Evolutionary conservation across 306 rosid genomes (phyloP).

Genomic region (Quercus aquifolioides): DNA sequence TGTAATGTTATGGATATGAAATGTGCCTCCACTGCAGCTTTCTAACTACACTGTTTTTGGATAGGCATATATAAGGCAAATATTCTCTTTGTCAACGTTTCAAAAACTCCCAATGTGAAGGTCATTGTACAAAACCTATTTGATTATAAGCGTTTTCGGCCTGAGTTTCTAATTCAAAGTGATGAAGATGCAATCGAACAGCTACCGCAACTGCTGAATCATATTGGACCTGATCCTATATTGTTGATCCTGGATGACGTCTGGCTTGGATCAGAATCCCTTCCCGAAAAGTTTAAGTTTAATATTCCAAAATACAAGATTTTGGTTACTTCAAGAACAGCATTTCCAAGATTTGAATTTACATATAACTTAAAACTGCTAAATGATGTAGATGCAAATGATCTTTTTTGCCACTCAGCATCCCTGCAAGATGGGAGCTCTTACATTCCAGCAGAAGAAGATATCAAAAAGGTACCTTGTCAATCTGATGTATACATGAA

Average conservation of each 20-base stretch:
- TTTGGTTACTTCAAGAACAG: conserved; percentile 60
- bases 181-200: conserved; percentile 24
- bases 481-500: not conserved
- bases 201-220: conserved; percentile 32
- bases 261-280: conserved; percentile 36
- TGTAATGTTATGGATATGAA: not conserved
- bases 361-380: conserved; percentile 29
- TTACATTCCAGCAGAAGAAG: conserved; percentile 21
- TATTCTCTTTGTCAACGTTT: conserved; percentile 42
- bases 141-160: conserved; percentile 22
- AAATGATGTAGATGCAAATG: conserved; percentile 32
- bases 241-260: conserved; percentile 64
- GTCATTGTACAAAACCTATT: conserved; percentile 35
- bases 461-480: conserved; percentile 38
- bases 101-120: conserved; percentile 33
- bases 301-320: conserved; percentile 38
- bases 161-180: conserved; percentile 31
- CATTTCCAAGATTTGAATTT: conserved; percentile 28
- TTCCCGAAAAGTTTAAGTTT: conserved; percentile 40
- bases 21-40: not conserved
- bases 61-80: conserved; percentile 46
- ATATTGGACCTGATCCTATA: conserved; percentile 16
- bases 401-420: conserved; percentile 40
- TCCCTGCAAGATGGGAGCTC: conserved; percentile 21
- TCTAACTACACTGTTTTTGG: conserved; percentile 14